A percentile compares a stretch with the other conserved stretches of the same genome.
phyloP scores from a whole-genome alignment of 179 eudicot species.

The Vitellaria paradoxa region DNA sequence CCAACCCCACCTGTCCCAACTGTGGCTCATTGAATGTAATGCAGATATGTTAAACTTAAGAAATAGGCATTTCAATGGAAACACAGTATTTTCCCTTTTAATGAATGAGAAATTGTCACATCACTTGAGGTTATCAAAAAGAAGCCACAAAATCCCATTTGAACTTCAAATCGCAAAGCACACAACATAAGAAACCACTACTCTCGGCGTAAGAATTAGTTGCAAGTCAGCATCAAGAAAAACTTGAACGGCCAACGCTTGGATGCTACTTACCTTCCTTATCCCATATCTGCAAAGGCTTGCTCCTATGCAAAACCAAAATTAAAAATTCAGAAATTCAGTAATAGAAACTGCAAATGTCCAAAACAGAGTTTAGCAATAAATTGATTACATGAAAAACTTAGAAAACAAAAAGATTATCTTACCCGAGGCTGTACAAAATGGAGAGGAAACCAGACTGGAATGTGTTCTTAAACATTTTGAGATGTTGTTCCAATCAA shows the following conservation, averaged over 20 bases:
- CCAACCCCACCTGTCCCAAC: neutral
- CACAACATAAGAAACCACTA: neutral
- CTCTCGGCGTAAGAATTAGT: neutral
- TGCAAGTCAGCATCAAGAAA: neutral
- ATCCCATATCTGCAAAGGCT: conserved; percentile 98
- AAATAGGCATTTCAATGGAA: neutral
- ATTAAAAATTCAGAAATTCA: neutral
- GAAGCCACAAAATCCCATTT: neutral
- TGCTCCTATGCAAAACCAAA: conserved; percentile 60
- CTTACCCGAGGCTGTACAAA: conserved; percentile 94
- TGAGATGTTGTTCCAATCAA: neutral
- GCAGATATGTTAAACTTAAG: neutral
- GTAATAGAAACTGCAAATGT: neutral
- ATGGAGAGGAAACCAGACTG: conserved; percentile 97
- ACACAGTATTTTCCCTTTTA: neutral
- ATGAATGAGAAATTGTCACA: neutral
- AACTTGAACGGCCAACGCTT: too few species aligned
- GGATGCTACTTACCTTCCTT: conserved; percentile 63
- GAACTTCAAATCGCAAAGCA: neutral
- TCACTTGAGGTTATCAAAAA: neutral
- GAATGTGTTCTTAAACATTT: conserved; percentile 96
- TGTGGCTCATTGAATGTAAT: neutral
- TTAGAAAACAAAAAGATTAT: neutral
- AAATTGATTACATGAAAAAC: neutral
- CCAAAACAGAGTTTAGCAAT: neutral